phyloP scores from a whole-genome alignment of 2,329 filamentous ascomycete genomes.

The Pseudogymnoascus sp. region DNA sequence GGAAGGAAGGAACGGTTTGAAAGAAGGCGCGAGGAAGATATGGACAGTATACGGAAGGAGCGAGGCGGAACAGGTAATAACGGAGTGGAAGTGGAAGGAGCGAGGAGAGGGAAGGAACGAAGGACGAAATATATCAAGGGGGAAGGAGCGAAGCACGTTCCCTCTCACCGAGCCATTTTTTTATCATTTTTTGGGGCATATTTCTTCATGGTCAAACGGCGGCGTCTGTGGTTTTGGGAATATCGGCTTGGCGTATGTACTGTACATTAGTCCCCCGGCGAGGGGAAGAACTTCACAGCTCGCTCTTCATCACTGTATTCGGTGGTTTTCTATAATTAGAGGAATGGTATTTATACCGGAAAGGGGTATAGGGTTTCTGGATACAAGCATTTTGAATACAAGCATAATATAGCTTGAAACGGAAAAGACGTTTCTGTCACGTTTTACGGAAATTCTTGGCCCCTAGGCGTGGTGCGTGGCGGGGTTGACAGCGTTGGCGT shows the following conservation, averaged over 20 bases:
- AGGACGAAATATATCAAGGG: no score
- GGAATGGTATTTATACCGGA: neutral
- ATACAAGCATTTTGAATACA: neutral
- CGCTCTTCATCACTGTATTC: conserved; percentile 39
- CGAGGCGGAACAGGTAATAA: neutral
- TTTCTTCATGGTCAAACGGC: neutral
- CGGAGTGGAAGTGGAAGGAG: neutral
- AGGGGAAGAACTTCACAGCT: conserved; percentile 1
- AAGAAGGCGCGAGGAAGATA: neutral
- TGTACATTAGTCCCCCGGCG: neutral
- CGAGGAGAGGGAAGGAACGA: neutral
- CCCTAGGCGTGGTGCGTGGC: neutral
- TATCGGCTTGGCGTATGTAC: neutral
- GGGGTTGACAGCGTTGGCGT: neutral
- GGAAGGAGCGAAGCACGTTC: neutral
- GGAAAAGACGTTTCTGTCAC: neutral
- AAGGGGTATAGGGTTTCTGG: neutral
- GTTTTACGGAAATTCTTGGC: neutral
- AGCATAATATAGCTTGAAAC: neutral
- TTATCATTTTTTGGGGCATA: neutral
- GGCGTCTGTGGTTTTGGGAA: neutral
- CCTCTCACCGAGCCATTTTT: neutral
- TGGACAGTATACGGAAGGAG: neutral
- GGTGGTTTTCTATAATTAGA: conserved; percentile 45
- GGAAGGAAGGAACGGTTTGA: neutral